Evolutionary conservation across 2,329 filamentous ascomycete species (phyloP), one percentile per base, ranked within the genome.

Genomic region (Aspergillus versicolor): DNA sequence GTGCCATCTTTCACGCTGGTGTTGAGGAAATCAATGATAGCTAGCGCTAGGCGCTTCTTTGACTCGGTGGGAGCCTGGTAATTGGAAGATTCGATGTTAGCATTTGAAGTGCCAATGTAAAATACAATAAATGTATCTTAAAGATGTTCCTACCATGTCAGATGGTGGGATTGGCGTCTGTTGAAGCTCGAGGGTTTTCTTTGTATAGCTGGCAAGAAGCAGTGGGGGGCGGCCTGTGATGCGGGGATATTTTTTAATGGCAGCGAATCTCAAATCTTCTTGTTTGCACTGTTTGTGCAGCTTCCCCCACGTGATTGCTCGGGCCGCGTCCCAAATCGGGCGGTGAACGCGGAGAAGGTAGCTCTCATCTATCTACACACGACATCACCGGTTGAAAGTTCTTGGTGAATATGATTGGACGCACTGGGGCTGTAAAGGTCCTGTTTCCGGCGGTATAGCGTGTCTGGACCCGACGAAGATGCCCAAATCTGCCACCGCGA

Each of bases 1-100:
- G 92, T 96, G 69, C 94, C 94, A 74, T 99, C 94, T 61, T 86
- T 88, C 66, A 91, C 81, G 45, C 92, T 96, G 58, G 85, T 87
- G 67, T 84, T 84, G 60, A 99, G 88, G 81, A 96, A 99, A 79
- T 97, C 91, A 81, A 96, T 91, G 76, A 99, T 93, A 68, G 94
- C 91, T 73, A 99, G 90, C 75, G 94, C 94, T 63, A 99, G 89
- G 79, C 92, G 91, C 85, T 99, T 88, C 74, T 86, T 86, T 54
- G 85, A 85, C 64, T 82, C 80, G 56, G 71, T 73, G 13, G 73
- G 73, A 58, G 75, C 74, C 75, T 77, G 59, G 3, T 45, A 30
- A 32, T 24, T 37, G 4, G 15, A n/a, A 21, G 12, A 51, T 30
- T 3, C 13, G 11, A 13, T 3, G 30, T 51, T 45, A 51, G 53